phyloP scores from a whole-genome alignment of 176 grass and related monocot species.

The Carex kokanica region DNA sequence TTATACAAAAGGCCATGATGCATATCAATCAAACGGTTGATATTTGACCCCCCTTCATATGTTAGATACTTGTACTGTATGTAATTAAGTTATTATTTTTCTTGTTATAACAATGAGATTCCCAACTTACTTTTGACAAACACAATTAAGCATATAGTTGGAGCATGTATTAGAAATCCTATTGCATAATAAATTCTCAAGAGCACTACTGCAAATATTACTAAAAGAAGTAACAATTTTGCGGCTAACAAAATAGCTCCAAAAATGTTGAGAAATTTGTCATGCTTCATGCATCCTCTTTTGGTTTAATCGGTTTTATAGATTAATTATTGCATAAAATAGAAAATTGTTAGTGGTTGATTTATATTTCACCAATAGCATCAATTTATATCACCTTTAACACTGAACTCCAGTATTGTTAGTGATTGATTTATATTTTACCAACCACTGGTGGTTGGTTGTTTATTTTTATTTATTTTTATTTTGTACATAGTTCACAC shows the following conservation, averaged over 20 bases:
- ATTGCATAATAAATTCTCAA: not conserved
- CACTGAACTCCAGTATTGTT: no score
- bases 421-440: no score
- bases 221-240: conserved; percentile 1
- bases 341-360: not conserved
- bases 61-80: not conserved
- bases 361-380: no score
- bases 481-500: no score
- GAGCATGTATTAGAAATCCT: not conserved
- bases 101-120: not conserved
- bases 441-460: no score
- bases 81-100: not conserved
- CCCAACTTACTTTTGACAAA: conserved; percentile 3
- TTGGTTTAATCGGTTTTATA: not conserved
- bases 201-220: not conserved
- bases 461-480: no score
- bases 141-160: not conserved
- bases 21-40: no score
- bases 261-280: not conserved
- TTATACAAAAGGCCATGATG: no score
- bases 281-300: conserved; percentile 14
- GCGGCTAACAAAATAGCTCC: not conserved
- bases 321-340: not conserved
- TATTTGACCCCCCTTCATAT: not conserved
- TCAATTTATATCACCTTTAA: no score